Evolutionary conservation across 2,329 filamentous ascomycete genomes (phyloP).

Genomic region (Sporothrix globosa): DNA sequence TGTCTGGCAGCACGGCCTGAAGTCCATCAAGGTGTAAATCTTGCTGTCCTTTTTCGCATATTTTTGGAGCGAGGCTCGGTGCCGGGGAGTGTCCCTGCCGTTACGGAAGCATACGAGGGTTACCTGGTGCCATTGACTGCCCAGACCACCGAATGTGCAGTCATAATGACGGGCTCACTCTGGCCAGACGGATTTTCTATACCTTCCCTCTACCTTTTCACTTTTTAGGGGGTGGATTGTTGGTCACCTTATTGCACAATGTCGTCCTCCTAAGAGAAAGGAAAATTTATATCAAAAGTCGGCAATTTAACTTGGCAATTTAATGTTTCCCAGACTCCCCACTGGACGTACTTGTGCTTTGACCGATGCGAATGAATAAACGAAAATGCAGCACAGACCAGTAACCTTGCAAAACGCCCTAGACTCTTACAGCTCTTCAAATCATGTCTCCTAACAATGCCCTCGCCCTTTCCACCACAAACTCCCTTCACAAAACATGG

Average conservation of each 20-base stretch:
- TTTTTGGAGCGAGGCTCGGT: slow-evolving; percentile 15
- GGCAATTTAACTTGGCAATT: slow-evolving; percentile 26
- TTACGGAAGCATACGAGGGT: not conserved
- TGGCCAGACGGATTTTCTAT: not conserved
- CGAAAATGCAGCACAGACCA: not conserved
- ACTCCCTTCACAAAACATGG: not conserved
- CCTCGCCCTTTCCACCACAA: not conserved
- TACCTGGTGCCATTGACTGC: not conserved
- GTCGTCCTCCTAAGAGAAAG: not conserved
- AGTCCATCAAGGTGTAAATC: slow-evolving; percentile 87
- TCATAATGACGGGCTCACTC: not conserved
- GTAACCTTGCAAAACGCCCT: not conserved
- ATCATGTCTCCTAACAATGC: not conserved
- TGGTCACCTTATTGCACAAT: slow-evolving; percentile 1
- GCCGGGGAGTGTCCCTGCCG: not conserved
- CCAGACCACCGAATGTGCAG: not conserved
- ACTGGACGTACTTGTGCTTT: not conserved
- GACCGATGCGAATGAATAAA: not conserved
- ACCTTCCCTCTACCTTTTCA: too few relatives aligned
- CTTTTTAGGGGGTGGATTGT: not conserved
- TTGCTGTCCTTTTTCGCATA: slow-evolving; percentile 2
- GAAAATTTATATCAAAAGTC: slow-evolving; percentile 21
- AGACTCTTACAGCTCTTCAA: not conserved
- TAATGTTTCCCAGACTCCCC: not conserved
- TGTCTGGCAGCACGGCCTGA: slow-evolving; percentile 94